Conservation (phyloP, 768 basidiomycete genomes). For the Boletellus ananiceps region DNA sequence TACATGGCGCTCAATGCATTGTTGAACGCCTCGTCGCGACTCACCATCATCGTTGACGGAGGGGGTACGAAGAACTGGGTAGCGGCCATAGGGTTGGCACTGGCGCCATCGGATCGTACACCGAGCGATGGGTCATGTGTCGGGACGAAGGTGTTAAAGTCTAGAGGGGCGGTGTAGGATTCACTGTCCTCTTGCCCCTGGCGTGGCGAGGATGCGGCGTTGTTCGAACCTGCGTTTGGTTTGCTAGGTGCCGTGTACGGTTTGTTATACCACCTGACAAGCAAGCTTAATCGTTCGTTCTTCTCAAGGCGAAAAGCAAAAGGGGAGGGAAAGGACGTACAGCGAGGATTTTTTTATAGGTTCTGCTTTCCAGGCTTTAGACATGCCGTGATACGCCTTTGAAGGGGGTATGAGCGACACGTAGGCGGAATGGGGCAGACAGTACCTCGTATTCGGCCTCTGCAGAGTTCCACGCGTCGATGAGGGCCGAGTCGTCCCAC, state of each 20-base stretch:
- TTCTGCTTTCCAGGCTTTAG: constrained; percentile 66
- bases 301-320: not conserved
- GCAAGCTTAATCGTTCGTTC: not conserved
- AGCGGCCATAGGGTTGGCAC: constrained; percentile 11
- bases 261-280: constrained; percentile 71
- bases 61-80: constrained; percentile 28
- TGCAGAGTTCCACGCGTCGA: constrained; percentile 82
- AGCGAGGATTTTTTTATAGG: constrained; percentile 67
- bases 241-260: constrained; percentile 32
- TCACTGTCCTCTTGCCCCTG: constrained; percentile 22
- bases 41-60: constrained; percentile 39
- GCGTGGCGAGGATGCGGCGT: not conserved
- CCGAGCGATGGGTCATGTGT: constrained; percentile 61
- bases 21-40: constrained; percentile 71
- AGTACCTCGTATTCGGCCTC: constrained; percentile 71
- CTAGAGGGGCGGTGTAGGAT: constrained; percentile 54
- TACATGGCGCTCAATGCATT: constrained; percentile 78
- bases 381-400: constrained; percentile 62
- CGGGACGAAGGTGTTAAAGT: constrained; percentile 70
- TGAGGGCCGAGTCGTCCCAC: constrained; percentile 82
- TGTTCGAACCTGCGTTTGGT: not conserved
- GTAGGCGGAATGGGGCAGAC: not conserved
- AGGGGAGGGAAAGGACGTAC: constrained; percentile 39
- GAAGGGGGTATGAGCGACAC: not conserved
- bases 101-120: constrained; percentile 19